Conservation (phyloP, 2,329 filamentous ascomycete genomes). For the Paraconiothyrium sp. region DNA sequence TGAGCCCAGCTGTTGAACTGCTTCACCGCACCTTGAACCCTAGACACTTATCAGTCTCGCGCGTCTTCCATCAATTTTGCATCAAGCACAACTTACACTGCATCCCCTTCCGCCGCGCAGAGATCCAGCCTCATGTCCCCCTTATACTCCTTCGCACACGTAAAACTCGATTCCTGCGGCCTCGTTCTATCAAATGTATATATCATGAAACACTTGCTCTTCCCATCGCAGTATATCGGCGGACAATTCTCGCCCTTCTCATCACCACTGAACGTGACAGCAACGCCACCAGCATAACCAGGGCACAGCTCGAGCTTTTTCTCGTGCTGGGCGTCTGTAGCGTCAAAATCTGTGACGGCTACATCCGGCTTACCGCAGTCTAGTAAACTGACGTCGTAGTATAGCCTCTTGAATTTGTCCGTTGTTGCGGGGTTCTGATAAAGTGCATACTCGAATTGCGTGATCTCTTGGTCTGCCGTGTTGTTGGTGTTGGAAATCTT, state of each 20-base stretch:
- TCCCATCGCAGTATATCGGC: conserved; percentile 22
- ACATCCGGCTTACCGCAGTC: conserved; percentile 17
- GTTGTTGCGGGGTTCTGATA: conserved; percentile 4
- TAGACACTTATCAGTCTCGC: background rate
- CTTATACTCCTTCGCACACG: conserved; percentile 25
- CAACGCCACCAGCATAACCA: conserved; percentile 26
- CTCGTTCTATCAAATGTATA: conserved; percentile 30
- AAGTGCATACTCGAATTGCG: conserved; percentile 26
- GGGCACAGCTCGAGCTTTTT: conserved; percentile 27
- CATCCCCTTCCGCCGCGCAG: conserved; percentile 12
- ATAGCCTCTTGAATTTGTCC: conserved; percentile 14
- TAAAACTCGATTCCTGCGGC: conserved; percentile 23
- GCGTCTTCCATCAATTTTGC: no score
- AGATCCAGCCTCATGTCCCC: conserved; percentile 27
- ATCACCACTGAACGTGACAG: conserved; percentile 21
- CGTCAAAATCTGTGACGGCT: conserved; percentile 20
- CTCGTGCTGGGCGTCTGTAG: conserved; percentile 13
- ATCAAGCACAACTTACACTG: background rate
- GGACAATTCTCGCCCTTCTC: conserved; percentile 16
- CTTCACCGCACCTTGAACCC: background rate
- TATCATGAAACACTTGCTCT: conserved; percentile 19
- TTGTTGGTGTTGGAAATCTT: conserved; percentile 17
- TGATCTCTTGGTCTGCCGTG: conserved; percentile 8
- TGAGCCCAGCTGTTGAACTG: background rate
- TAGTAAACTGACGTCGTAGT: conserved; percentile 21